Conservation (phyloP, 768 basidiomycete genomes). For the Pleurotus pulmonarius region DNA sequence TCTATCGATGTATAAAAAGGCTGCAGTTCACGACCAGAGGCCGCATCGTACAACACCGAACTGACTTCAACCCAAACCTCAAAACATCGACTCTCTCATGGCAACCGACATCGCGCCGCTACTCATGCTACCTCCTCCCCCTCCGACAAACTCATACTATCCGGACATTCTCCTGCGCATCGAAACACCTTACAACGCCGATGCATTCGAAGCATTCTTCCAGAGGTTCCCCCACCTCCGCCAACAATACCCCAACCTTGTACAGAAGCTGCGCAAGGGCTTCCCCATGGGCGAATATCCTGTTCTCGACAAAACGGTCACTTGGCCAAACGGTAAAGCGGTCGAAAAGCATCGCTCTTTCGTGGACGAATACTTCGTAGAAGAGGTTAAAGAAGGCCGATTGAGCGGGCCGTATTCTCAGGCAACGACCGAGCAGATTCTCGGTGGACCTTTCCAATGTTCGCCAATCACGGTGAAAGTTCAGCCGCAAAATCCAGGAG, state of each 20-base stretch:
- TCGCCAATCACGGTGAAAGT: slow-evolving; percentile 16
- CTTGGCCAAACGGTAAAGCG: slow-evolving; percentile 8
- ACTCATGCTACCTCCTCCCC: neutral
- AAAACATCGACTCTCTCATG: too few species aligned
- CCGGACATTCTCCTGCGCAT: slow-evolving; percentile 3
- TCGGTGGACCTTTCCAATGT: slow-evolving; percentile 12
- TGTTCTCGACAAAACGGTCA: neutral
- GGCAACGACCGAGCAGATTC: slow-evolving; percentile 8
- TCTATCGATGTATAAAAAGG: too few species aligned
- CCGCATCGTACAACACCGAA: too few species aligned
- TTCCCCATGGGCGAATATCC: slow-evolving; percentile 15
- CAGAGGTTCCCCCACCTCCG: neutral
- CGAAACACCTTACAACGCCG: slow-evolving; percentile 14
- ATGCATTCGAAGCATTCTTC: slow-evolving; percentile 9
- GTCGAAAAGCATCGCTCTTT: neutral
- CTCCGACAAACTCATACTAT: neutral
- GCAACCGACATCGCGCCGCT: neutral
- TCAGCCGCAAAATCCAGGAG: slow-evolving; percentile 10
- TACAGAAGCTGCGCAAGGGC: neutral
- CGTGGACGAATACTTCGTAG: slow-evolving; percentile 8
- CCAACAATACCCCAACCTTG: neutral
- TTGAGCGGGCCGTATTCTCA: slow-evolving; percentile 15
- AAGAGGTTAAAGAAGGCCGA: slow-evolving; percentile 10
- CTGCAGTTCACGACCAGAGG: too few species aligned
- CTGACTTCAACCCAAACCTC: too few species aligned